Evolutionary conservation across 192 early-diverging fungal species (phyloP).

Genomic region (Dissophora globulifera): DNA sequence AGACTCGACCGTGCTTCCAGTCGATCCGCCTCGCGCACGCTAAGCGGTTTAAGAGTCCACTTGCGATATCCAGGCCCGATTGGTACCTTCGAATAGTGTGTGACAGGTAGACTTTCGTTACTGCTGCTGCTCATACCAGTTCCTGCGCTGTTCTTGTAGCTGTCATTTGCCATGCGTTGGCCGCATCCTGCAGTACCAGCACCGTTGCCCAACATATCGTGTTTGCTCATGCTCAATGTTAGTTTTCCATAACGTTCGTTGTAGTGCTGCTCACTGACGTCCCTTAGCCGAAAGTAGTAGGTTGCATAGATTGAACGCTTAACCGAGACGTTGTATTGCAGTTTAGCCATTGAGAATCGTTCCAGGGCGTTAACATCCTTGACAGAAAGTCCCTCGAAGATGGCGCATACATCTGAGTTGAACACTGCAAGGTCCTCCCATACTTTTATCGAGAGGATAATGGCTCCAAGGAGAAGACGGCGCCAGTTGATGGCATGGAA

Average conservation of each 20-base stretch:
- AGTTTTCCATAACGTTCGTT: constrained; percentile 31
- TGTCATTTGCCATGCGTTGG: not conserved
- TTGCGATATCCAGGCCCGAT: constrained; percentile 46
- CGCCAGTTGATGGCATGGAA: constrained; percentile 67
- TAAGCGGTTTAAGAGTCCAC: constrained; percentile 47
- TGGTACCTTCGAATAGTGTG: constrained; percentile 25
- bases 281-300: constrained; percentile 75
- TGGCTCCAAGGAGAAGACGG: constrained; percentile 63
- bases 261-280: constrained; percentile 48
- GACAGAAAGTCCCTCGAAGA: constrained; percentile 79
- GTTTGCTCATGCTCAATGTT: constrained; percentile 39
- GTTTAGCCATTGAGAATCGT: constrained; percentile 66
- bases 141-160: not conserved
- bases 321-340: constrained; percentile 76
- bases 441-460: constrained; percentile 84
- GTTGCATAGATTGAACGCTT: constrained; percentile 70
- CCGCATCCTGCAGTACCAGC: no score
- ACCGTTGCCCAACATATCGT: not conserved
- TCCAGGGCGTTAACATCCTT: constrained; percentile 78
- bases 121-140: no score
- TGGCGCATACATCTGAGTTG: constrained; percentile 82
- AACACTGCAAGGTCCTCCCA: constrained; percentile 91
- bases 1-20: constrained; percentile 42
- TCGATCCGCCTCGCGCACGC: constrained; percentile 41
- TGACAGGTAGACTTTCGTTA: not conserved